A percentile compares a stretch with the other conserved stretches of the same genome.
Evolutionary conservation across 2,329 filamentous ascomycete genomes (phyloP).

Genomic region (Aotearoamyces nothofagi): DNA sequence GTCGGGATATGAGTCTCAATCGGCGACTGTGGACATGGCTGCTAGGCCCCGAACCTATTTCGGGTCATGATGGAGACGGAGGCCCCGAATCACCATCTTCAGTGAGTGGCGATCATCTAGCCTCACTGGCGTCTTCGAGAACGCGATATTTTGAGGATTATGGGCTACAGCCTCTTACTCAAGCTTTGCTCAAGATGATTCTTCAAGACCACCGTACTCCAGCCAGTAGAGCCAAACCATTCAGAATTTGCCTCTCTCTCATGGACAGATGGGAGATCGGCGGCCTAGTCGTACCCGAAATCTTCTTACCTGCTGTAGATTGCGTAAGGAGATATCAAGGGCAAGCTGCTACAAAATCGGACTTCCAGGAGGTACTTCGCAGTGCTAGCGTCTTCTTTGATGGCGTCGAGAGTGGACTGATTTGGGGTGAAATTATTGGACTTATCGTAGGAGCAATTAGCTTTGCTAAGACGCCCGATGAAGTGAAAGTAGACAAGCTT

Average conservation of each 20-base stretch:
- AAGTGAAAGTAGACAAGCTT: conserved; percentile 43
- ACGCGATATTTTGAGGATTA: conserved; percentile 74
- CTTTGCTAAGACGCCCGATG: conserved; percentile 24
- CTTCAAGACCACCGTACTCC: conserved; percentile 34
- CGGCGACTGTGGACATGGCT: conserved; percentile 93
- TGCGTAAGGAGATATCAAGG: conserved; percentile 65
- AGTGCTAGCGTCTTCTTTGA: conserved; percentile 96
- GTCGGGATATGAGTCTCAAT: conserved; percentile 94
- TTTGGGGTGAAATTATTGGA: conserved; percentile 69
- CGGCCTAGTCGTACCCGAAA: conserved; percentile 69
- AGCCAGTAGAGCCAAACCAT: conserved; percentile 64
- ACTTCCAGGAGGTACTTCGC: conserved; percentile 75
- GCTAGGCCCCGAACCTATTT: conserved; percentile 56
- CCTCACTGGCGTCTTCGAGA: conserved; percentile 28
- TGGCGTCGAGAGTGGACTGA: conserved; percentile 84
- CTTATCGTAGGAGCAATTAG: conserved; percentile 48
- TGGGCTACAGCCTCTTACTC: conserved; percentile 59
- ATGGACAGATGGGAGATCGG: conserved; percentile 99
- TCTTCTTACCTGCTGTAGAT: conserved; percentile 75
- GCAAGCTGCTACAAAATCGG: conserved; percentile 44
- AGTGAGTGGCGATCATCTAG: conserved; percentile 11
- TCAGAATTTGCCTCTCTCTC: conserved; percentile 80
- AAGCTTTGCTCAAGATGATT: conserved; percentile 66
- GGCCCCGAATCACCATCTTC: conserved; percentile 27
- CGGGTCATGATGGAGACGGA: conserved; percentile 29